Base-by-base conservation (phyloP, 2,329 filamentous ascomycete species). In the Fulvia fulva region DNA sequence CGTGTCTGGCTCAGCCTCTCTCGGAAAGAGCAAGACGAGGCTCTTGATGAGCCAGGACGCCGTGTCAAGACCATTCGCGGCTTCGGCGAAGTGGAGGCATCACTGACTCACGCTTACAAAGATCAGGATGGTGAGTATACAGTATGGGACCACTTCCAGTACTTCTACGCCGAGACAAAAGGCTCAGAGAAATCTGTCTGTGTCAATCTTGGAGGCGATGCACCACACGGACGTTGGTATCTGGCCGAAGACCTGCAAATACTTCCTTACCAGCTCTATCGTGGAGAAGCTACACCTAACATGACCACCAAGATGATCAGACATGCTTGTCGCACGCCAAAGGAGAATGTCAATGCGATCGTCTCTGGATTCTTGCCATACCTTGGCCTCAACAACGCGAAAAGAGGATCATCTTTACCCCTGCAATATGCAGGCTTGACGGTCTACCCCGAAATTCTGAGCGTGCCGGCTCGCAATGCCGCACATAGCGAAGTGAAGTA, bases 1-100 rank as follows among this genome's bases (percentile, higher is more conserved):
- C 30, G 60, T 5, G 60, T 57, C 25, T 44, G 19, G 16, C 28
- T 62, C 16, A 57, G 55, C 45, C 59, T 59, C 54, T 14, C 52
- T 14, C 56, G 59, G 9, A 3, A 51, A 5, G 12, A n/a, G 1
- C 25, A 49, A 6, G 22, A 5, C 6, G 41, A 22, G 19, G 32
- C 25, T 14, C 12, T 44, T 53, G 47, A 19, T 11, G 47, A 25
- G 11, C 11, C 22, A 5, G 26, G 25, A 2, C 59, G 59, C 2
- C 56, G 59, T 9, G 41, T 22, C 19, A 58, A 58, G 43, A 55
- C 53, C 14, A 23, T 34, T 14, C 11, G 16, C 3, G 23, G 25
- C 21, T 51, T 51, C 14, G 49, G 49, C 2, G 2, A 32, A 7
- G 8, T 30, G 5, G 49, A 23, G 5, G n/a, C 19, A 9, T 8